Evolutionary conservation across 768 basidiomycete genomes (phyloP).

Genomic region (Calocybe gangraenosa): DNA sequence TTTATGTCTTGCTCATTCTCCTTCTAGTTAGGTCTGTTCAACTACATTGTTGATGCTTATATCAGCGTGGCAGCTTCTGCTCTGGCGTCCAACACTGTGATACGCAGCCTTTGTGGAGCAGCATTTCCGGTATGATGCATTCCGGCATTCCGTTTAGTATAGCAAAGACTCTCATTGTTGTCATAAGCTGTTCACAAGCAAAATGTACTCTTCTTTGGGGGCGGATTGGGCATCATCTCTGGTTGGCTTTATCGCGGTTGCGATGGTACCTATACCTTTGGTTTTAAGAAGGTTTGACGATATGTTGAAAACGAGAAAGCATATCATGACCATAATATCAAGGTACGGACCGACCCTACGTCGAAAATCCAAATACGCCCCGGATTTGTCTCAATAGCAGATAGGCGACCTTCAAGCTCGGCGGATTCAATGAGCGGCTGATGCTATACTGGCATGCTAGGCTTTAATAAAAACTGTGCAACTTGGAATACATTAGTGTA

Average conservation of each 20-base stretch:
- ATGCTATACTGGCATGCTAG: too few relatives aligned
- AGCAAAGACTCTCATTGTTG: conserved; percentile 1
- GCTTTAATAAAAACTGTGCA: too few relatives aligned
- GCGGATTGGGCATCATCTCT: conserved; percentile 58
- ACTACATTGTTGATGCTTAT: conserved; percentile 63
- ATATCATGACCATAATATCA: not conserved
- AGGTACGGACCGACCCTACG: conserved; percentile 42
- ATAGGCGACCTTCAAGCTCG: too few relatives aligned
- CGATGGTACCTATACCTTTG: conserved; percentile 51
- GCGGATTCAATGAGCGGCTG: too few relatives aligned
- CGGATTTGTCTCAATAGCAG: too few relatives aligned
- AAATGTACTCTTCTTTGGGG: conserved; percentile 48
- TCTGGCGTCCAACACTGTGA: conserved; percentile 48
- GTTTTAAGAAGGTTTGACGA: conserved; percentile 32
- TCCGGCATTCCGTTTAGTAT: conserved; percentile 2
- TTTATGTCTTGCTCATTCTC: not conserved
- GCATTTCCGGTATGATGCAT: conserved; percentile 38
- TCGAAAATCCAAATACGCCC: conserved; percentile 38
- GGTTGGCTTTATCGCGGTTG: conserved; percentile 46
- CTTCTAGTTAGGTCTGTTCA: conserved; percentile 45
- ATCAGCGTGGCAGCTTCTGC: conserved; percentile 52
- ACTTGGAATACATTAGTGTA: too few relatives aligned
- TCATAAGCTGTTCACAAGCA: conserved; percentile 45
- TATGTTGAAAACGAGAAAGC: not conserved
- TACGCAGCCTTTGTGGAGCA: conserved; percentile 51